A percentile compares a stretch with the other conserved stretches of the same genome.
These are phyloP conservation scores for Lyophyllum semitale DNA, from an alignment of 768 basidiomycete species.

Conservation along the genomic window DNA sequence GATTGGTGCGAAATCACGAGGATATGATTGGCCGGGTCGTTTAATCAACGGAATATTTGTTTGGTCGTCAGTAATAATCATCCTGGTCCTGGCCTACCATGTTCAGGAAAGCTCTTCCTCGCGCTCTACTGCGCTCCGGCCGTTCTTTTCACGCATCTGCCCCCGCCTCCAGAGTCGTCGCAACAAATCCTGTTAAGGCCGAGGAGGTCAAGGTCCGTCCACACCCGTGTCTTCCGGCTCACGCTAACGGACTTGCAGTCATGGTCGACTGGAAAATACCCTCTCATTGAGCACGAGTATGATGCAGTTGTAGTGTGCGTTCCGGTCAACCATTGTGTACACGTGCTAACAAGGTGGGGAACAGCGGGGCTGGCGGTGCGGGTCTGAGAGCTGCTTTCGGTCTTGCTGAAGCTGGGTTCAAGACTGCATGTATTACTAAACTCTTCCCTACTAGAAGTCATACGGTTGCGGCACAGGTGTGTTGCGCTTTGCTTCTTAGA, in stretches of 20 bases:
- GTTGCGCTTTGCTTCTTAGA: conserved; percentile 17
- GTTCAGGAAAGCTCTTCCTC: conserved; percentile 66
- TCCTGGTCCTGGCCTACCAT: conserved; percentile 40
- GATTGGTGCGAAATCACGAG: conserved; percentile 37
- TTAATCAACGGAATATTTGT: conserved; percentile 19
- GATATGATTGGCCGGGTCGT: conserved; percentile 40
- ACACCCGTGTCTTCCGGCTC: conserved; percentile 9
- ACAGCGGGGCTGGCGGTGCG: conserved; percentile 95
- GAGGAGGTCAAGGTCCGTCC: conserved; percentile 73
- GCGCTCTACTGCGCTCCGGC: conserved; percentile 47
- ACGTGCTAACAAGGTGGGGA: neutral
- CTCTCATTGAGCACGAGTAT: conserved; percentile 97
- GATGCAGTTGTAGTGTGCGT: conserved; percentile 98
- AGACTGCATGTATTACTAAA: conserved; percentile 99
- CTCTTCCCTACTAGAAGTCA: conserved; percentile 98
- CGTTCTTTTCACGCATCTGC: conserved; percentile 71
- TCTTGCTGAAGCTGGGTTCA: conserved; percentile 96
- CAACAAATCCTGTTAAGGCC: conserved; percentile 76
- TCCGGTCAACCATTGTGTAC: conserved; percentile 1
- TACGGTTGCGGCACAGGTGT: conserved; percentile 95
- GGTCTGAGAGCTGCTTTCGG: conserved; percentile 98
- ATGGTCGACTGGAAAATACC: conserved; percentile 87
- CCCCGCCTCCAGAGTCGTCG: conserved; percentile 59
- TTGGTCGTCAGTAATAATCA: conserved; percentile 10
- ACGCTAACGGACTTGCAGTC: conserved; percentile 43